Percentiles rank a stretch among this genome's conserved stretches.
Evolutionary conservation across 202 grass and related monocot species (phyloP).

Genomic region (Miscanthus sacchariflorus): DNA sequence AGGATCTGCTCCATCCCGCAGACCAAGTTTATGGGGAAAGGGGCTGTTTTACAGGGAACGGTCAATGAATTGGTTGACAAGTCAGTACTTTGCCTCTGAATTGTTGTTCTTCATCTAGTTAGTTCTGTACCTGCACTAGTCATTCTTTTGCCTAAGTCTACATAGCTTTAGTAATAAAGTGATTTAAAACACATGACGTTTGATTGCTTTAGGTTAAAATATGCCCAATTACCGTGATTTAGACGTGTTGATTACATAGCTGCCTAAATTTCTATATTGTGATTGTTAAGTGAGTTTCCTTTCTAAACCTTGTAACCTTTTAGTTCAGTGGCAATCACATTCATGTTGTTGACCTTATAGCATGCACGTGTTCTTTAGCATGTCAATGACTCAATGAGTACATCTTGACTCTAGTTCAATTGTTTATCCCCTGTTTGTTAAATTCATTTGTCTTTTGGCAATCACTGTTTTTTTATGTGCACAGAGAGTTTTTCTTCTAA

Average conservation of each 20-base stretch:
- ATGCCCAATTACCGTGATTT: background rate
- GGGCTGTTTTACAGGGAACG: slow-evolving; percentile 66
- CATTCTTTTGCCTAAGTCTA: background rate
- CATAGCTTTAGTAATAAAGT: background rate
- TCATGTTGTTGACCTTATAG: slow-evolving; percentile 45
- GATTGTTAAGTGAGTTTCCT: slow-evolving; percentile 8
- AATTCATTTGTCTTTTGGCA: too few species aligned
- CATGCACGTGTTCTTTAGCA: too few species aligned
- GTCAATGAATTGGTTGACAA: slow-evolving; percentile 69
- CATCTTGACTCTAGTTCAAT: too few species aligned
- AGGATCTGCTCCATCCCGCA: slow-evolving; percentile 84
- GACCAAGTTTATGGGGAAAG: slow-evolving; percentile 79
- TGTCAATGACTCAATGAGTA: too few species aligned
- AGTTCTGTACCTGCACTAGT: background rate
- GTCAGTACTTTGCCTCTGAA: slow-evolving; percentile 55
- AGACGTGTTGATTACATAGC: too few species aligned
- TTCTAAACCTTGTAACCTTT: slow-evolving; percentile 38
- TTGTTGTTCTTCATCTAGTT: slow-evolving; percentile 1
- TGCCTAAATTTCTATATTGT: background rate
- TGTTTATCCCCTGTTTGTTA: too few species aligned
- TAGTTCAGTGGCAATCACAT: slow-evolving; percentile 89
- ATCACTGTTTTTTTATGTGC: too few species aligned
- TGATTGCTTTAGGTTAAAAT: background rate
- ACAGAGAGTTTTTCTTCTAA: too few species aligned
- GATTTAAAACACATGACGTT: too few species aligned